phyloP scores from a whole-genome alignment of 2,329 filamentous ascomycete species.

The Microsporum audouinii region DNA sequence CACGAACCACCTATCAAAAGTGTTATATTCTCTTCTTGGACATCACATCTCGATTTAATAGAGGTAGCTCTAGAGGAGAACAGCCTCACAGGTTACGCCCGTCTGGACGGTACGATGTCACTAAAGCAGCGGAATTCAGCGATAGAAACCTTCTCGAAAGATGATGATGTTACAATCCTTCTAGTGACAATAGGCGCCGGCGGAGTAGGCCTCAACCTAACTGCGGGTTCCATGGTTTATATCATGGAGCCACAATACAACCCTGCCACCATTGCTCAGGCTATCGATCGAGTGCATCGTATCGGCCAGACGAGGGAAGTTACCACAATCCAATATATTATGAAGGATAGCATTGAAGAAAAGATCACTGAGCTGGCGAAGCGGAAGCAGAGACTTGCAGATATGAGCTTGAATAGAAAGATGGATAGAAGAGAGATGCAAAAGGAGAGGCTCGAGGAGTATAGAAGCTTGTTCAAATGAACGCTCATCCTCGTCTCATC shows the following conservation, averaged over 20 bases:
- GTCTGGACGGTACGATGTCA: constrained; percentile 85
- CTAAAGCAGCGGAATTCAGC: constrained; percentile 61
- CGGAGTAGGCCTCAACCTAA: constrained; percentile 83
- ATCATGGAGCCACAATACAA: constrained; percentile 99
- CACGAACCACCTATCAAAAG: constrained; percentile 72
- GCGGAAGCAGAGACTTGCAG: constrained; percentile 85
- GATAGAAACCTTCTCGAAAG: constrained; percentile 65
- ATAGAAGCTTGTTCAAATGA: constrained; percentile 45
- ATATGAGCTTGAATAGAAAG: constrained; percentile 67
- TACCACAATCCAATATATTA: constrained; percentile 77
- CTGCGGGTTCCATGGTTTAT: constrained; percentile 73
- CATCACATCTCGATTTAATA: constrained; percentile 84
- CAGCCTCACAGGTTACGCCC: constrained; percentile 48
- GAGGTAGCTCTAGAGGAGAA: constrained; percentile 60
- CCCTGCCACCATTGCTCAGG: constrained; percentile 86
- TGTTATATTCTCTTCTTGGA: constrained; percentile 95
- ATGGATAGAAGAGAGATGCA: constrained; percentile 50
- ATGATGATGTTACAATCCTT: constrained; percentile 62
- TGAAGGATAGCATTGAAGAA: constrained; percentile 83
- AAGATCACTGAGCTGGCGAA: constrained; percentile 82
- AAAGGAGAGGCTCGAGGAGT: constrained; percentile 52
- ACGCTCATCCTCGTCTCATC: not conserved
- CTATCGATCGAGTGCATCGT: constrained; percentile 83
- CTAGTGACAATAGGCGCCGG: constrained; percentile 88
- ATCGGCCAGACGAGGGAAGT: constrained; percentile 84